Evolutionary conservation across 306 rosid genomes (phyloP), one percentile per base, ranked within the genome.

Genomic region (Gastrolobium bilobum): DNA sequence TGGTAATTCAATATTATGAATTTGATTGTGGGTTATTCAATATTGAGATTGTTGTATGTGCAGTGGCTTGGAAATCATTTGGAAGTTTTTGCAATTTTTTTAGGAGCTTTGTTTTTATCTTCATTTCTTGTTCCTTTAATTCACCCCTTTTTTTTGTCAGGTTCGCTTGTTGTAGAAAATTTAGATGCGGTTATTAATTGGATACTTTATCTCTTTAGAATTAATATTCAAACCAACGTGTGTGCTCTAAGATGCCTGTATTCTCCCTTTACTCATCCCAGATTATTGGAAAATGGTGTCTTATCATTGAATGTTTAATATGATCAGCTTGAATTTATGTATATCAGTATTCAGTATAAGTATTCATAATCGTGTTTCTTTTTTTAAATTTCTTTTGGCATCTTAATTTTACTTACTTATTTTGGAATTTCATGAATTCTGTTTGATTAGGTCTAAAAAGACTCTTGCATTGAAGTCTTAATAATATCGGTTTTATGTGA

Each of bases 141-240:
- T 59, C 54, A 39, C 31, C 37, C 3, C 35, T 61, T 70, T 15
- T 33, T 6, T 44, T n/a, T 5, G 8, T 35, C 26, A 44, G 62
- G 68, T 44, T 76, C 0, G 4, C 57, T 34, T 58, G 64, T 26
- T 35, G 76, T 69, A 69, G 60, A 63, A 69, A 76, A 26, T 69
- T 61, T 14, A 31, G 50, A 80, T 64, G 35, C 4, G 3, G 54
- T 15, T 15, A 40, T 52, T 58, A 34, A 15, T 10, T 50, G 51
- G 62, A 58, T 71, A 2, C 20, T 13, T 65, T 46, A 37, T 48
- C 34, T 70, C 52, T 71, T 7, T 48, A 74, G 70, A 50, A 26
- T 51, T 73, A 30, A 15, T 68, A 48, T 59, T 72, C 43, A 44
- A 31, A 38, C 68, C 9, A 34, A 43, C 0, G n/a, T 67, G 44